Conservation (phyloP, 106 monocot genomes). For the Platanthera zijinensis region DNA sequence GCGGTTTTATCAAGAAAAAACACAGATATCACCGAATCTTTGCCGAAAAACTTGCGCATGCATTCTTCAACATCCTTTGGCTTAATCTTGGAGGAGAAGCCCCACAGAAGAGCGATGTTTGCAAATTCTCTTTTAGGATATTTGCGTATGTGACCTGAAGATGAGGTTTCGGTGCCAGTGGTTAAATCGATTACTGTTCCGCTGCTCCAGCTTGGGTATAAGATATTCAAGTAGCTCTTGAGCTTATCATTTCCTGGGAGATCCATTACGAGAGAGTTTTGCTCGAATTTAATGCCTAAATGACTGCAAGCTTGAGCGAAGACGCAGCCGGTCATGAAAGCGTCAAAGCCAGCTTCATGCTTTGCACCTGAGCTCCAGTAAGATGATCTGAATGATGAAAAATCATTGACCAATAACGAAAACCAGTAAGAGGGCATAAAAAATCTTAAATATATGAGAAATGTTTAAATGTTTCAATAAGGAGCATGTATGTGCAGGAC, state of each 20-base stretch:
- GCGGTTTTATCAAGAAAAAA: conserved; percentile 73
- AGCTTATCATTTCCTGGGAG: conserved; percentile 42
- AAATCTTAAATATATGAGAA: background rate
- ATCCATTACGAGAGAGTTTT: conserved; percentile 18
- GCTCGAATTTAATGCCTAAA: conserved; percentile 73
- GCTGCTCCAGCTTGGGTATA: conserved; percentile 74
- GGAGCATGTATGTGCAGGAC: no score
- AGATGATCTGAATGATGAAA: conserved; percentile 33
- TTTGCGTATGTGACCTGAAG: conserved; percentile 39
- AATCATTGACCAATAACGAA: background rate
- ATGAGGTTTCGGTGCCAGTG: conserved; percentile 47
- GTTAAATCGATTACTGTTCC: conserved; percentile 64
- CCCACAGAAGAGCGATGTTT: conserved; percentile 74
- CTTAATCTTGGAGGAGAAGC: conserved; percentile 49
- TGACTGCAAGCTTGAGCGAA: conserved; percentile 74
- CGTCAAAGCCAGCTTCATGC: conserved; percentile 98
- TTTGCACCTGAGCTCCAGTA: conserved; percentile 69
- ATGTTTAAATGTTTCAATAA: background rate
- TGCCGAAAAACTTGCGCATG: conserved; percentile 52
- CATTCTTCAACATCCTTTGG: conserved; percentile 51
- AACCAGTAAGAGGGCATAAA: background rate
- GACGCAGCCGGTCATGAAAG: conserved; percentile 97
- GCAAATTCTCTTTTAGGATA: conserved; percentile 39
- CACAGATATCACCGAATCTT: conserved; percentile 46
- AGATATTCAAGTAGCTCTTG: conserved; percentile 56